A percentile compares a stretch with the other conserved stretches of the same genome.
Conservation (phyloP, 164 flowering plant genomes). For the Santalum album region DNA sequence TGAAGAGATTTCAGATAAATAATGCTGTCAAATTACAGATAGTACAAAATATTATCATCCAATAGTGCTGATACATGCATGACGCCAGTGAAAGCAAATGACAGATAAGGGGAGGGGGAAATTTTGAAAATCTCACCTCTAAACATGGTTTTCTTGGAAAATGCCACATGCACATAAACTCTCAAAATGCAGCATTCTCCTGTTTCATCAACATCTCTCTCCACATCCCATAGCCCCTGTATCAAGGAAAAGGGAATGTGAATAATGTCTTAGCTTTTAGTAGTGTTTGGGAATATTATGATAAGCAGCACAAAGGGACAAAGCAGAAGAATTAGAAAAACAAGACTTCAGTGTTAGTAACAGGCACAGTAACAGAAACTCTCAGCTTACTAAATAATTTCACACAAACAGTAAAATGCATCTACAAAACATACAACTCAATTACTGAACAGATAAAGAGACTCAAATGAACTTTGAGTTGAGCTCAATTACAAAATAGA, state of each 20-base stretch:
- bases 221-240: constrained; percentile 89
- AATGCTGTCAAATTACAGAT: too few relatives aligned
- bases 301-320: too few relatives aligned
- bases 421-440: too few relatives aligned
- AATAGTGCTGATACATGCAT: not conserved
- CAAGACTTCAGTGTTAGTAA: too few relatives aligned
- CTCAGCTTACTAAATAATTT: too few relatives aligned
- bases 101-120: not conserved
- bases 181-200: constrained; percentile 42
- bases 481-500: too few relatives aligned
- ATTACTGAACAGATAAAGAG: too few relatives aligned
- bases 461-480: too few relatives aligned
- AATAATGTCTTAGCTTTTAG: not conserved
- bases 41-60: not conserved
- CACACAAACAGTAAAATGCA: too few relatives aligned
- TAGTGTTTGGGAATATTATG: not conserved
- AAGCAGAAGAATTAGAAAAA: too few relatives aligned
- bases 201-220: constrained; percentile 27
- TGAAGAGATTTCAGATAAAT: too few relatives aligned
- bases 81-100: not conserved
- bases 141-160: constrained; percentile 77
- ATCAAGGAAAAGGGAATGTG: not conserved
- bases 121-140: constrained; percentile 43
- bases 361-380: too few relatives aligned
- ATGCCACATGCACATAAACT: constrained; percentile 76